Conservation (phyloP, 306 rosid species). For the Cucumis cinereus region DNA sequence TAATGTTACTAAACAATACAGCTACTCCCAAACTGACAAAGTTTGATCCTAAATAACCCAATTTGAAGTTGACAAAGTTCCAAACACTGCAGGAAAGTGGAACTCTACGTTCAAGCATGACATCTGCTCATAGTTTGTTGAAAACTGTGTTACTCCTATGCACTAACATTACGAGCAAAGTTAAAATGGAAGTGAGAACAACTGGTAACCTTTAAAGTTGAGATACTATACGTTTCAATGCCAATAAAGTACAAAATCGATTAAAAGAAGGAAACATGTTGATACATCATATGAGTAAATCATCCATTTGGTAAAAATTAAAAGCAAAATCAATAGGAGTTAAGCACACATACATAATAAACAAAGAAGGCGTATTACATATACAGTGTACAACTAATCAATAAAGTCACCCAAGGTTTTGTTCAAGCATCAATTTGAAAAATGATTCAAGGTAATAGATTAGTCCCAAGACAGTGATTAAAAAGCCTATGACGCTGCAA, state of each 20-base stretch:
- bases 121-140: not conserved
- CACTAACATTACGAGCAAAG: not conserved
- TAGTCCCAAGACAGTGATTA: not conserved
- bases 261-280: no score
- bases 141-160: not conserved
- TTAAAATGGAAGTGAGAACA: not conserved
- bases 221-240: not conserved
- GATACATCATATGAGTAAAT: no score
- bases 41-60: not conserved
- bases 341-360: not conserved
- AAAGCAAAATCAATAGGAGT: not conserved
- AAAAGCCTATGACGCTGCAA: not conserved
- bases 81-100: not conserved
- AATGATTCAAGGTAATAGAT: not conserved
- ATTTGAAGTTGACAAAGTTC: not conserved
- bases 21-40: not conserved
- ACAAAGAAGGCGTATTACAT: not conserved
- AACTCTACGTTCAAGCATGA: not conserved
- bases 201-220: not conserved
- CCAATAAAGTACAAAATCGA: not conserved
- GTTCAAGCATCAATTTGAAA: not conserved
- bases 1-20: slow-evolving; percentile 3
- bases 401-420: not conserved
- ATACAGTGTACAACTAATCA: not conserved
- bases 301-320: not conserved